A percentile compares a stretch with the other conserved stretches of the same genome.
Conservation (phyloP, 495 filamentous ascomycete genomes). For the Penicillium roqueforti region DNA sequence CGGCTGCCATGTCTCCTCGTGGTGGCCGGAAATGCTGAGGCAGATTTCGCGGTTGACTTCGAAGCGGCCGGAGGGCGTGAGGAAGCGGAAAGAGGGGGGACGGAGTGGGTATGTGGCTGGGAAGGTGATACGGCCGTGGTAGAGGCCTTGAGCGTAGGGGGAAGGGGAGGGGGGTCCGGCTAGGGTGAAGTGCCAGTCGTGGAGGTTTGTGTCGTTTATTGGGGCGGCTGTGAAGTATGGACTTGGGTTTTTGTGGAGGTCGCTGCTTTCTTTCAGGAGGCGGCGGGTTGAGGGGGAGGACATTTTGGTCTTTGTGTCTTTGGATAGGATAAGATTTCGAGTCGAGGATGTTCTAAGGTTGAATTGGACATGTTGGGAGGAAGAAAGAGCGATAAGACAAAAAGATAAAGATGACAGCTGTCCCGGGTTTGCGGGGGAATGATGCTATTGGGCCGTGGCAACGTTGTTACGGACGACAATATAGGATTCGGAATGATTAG, state of each 20-base stretch:
- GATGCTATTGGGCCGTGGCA: no score
- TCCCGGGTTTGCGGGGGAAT: no score
- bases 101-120: slow-evolving; percentile 84
- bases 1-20: slow-evolving; percentile 98
- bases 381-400: background rate
- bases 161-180: slow-evolving; percentile 74
- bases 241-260: slow-evolving; percentile 72
- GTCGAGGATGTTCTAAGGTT: background rate
- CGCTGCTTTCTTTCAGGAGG: slow-evolving; percentile 71
- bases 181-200: slow-evolving; percentile 99
- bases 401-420: no score
- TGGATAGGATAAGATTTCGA: background rate
- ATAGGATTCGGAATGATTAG: no score
- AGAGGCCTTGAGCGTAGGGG: slow-evolving; percentile 76
- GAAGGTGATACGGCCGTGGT: slow-evolving; percentile 93
- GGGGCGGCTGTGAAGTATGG: slow-evolving; percentile 79
- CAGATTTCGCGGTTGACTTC: slow-evolving; percentile 97
- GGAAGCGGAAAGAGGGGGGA: slow-evolving; percentile 90
- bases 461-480: no score
- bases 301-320: slow-evolving; percentile 23
- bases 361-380: background rate
- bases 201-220: slow-evolving; percentile 74
- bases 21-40: slow-evolving; percentile 85
- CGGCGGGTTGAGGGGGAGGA: slow-evolving; percentile 47
- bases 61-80: slow-evolving; percentile 87